A percentile compares a stretch with the other conserved stretches of the same genome.
Evolutionary conservation across 2,329 filamentous ascomycete genomes (phyloP).

Genomic region (Fusarium neocosmosporiellum): DNA sequence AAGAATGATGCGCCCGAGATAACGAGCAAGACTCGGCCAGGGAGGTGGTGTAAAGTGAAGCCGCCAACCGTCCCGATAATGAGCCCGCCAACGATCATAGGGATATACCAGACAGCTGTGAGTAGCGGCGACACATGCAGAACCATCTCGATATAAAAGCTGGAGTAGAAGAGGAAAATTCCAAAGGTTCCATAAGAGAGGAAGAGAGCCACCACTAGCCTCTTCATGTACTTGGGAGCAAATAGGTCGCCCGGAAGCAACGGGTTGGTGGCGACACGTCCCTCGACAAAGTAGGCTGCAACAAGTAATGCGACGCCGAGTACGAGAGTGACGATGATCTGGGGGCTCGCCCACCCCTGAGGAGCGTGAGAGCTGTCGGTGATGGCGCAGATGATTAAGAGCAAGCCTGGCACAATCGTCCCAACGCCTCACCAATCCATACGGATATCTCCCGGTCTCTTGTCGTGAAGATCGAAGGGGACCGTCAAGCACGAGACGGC

Average conservation of each 20-base stretch:
- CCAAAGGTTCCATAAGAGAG: conserved; percentile 10
- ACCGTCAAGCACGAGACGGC: not conserved
- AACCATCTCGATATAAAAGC: conserved; percentile 2
- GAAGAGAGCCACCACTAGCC: not conserved
- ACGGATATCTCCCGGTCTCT: not conserved
- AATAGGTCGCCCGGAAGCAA: conserved; percentile 1
- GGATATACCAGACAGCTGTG: conserved; percentile 5
- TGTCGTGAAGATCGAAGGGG: not conserved
- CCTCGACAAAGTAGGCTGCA: not conserved
- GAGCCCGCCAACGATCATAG: conserved; percentile 2
- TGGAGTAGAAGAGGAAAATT: conserved; percentile 3
- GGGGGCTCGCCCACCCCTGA: conserved; percentile 5
- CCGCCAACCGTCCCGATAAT: conserved; percentile 1
- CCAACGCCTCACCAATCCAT: conserved; percentile 8
- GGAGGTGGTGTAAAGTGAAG: conserved; percentile 7
- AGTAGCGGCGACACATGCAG: not conserved
- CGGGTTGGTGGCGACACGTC: not conserved
- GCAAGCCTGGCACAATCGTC: conserved; percentile 5
- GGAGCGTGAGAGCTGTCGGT: conserved; percentile 4
- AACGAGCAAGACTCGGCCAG: not conserved
- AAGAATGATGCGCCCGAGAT: not conserved
- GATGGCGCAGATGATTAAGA: conserved; percentile 5
- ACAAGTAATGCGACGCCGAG: not conserved
- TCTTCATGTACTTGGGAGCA: conserved; percentile 4
- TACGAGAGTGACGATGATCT: not conserved